These are phyloP conservation scores for Yamadazyma buinensis DNA, from an alignment of 1,139 yeast species.

Conservation along the genomic window DNA sequence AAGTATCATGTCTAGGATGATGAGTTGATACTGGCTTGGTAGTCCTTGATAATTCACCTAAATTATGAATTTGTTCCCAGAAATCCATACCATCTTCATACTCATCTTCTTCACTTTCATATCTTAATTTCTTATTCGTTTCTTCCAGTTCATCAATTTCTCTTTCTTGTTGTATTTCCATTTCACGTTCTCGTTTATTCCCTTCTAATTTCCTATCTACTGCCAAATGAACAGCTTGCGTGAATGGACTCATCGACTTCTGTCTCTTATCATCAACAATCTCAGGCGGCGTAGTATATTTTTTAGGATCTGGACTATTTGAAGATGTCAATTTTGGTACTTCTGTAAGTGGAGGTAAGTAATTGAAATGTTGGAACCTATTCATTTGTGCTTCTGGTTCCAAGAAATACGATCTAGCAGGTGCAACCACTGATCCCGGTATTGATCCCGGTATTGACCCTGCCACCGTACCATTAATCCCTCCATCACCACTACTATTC, in stretches of 20 bases:
- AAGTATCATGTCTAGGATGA: slow-evolving; percentile 42
- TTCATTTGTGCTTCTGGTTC: slow-evolving; percentile 59
- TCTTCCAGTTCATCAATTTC: slow-evolving; percentile 10
- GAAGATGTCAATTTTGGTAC: slow-evolving; percentile 69
- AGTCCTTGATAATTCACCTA: slow-evolving; percentile 21
- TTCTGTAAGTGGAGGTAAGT: slow-evolving; percentile 65
- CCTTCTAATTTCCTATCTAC: slow-evolving; percentile 18
- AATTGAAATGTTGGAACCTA: slow-evolving; percentile 68
- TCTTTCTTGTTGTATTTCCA: slow-evolving; percentile 30
- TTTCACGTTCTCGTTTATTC: too few species aligned
- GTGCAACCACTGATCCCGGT: too few species aligned
- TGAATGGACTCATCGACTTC: slow-evolving; percentile 32
- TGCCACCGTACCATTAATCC: not conserved
- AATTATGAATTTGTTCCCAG: slow-evolving; percentile 65
- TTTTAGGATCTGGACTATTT: slow-evolving; percentile 23
- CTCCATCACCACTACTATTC: slow-evolving; percentile 3
- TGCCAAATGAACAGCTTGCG: slow-evolving; percentile 43
- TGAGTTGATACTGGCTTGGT: slow-evolving; percentile 43
- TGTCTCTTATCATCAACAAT: not conserved
- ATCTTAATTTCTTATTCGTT: slow-evolving; percentile 11
- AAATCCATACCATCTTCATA: slow-evolving; percentile 53
- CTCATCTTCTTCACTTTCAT: slow-evolving; percentile 11
- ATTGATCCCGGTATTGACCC: not conserved
- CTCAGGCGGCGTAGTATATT: not conserved
- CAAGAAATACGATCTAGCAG: slow-evolving; percentile 17